These are phyloP conservation scores for Aspergillus sp. DNA, from an alignment of 2,329 filamentous ascomycete species.

Conservation along the genomic window DNA sequence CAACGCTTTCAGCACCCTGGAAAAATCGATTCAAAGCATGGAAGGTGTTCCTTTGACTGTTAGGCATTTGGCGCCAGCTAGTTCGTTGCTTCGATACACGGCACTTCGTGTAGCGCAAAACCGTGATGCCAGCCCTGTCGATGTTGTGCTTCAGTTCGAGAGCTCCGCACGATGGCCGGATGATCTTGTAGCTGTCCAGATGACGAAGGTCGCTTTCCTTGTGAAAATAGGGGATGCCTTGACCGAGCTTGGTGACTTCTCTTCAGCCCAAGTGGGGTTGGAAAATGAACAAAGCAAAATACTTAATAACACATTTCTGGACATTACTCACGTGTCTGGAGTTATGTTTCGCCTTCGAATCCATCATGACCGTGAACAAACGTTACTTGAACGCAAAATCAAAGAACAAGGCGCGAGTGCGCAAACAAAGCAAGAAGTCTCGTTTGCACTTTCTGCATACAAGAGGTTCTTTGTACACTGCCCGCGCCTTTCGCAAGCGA, in stretches of 20 bases:
- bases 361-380: conserved; percentile 83
- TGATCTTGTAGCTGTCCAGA: conserved; percentile 84
- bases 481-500: conserved; percentile 77
- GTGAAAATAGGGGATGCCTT: conserved; percentile 72
- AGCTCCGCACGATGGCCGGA: conserved; percentile 93
- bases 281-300: conserved; percentile 71
- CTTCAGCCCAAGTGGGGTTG: conserved; percentile 71
- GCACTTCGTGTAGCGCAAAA: conserved; percentile 41
- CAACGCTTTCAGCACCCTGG: conserved; percentile 69
- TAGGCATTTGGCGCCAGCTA: conserved; percentile 73
- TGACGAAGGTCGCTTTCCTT: conserved; percentile 88
- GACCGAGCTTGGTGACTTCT: conserved; percentile 59
- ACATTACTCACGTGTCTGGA: conserved; percentile 71
- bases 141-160: conserved; percentile 87
- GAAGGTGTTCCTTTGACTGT: conserved; percentile 86
- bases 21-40: conserved; percentile 73
- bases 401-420: conserved; percentile 70
- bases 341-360: conserved; percentile 81
- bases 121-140: conserved; percentile 55
- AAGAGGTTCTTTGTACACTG: conserved; percentile 70
- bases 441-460: conserved; percentile 67
- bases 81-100: conserved; percentile 71
- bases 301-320: conserved; percentile 78
- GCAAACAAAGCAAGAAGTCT: conserved; percentile 66
- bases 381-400: conserved; percentile 73